Base-by-base conservation (phyloP, 768 basidiomycete species). In the Tricholoma sp. region DNA sequence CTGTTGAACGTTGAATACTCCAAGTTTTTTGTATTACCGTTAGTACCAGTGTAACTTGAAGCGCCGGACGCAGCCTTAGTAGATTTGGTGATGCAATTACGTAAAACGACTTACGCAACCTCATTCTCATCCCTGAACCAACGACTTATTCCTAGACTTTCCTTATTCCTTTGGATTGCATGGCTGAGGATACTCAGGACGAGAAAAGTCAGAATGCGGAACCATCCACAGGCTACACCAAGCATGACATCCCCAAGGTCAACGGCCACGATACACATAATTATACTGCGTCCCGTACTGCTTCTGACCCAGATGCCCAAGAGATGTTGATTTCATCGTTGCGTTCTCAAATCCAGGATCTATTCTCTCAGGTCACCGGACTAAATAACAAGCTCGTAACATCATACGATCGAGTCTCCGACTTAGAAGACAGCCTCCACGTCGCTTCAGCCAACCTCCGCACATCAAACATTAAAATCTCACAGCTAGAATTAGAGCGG, bases 321-420 rank as follows among this genome's bases (percentile, higher is more conserved):
- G 85, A 84, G 6, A 84, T 88, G 74, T 83, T 98, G 63, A 93
- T 96, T 63, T 74, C 78, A 12, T 87, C 91, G 0, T 76, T 98
- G 27, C 87, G 92, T 19, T 67, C 76, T 0, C 94, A 97, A 70
- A 82, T 96, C 9, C 83, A 88, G 50, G 91, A 97, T 67, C 79
- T 98, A 45, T 86, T 92, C 66, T 84, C 89, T 14, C 96, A 98
- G 71, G 91, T 97, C 47, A 85, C 86, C 24, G 83, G 90, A 67
- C 86, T 98, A 61, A 98, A 98, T 71, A 74, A 78, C 72, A 98
- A 98, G 69, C 88, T 99, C 50, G 93, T 99, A 59, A 79, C 84
- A 59, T 91, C 91, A 2, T 96, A 97, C 71, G 91, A 95, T 69
- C 83, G 91, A 29, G 84, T 96, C 29, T 94, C 94, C 16, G 87